A percentile compares a stretch with the other conserved stretches of the same genome.
Conservation (phyloP, 2,329 filamentous ascomycete genomes). For the Alternaria rosae region DNA sequence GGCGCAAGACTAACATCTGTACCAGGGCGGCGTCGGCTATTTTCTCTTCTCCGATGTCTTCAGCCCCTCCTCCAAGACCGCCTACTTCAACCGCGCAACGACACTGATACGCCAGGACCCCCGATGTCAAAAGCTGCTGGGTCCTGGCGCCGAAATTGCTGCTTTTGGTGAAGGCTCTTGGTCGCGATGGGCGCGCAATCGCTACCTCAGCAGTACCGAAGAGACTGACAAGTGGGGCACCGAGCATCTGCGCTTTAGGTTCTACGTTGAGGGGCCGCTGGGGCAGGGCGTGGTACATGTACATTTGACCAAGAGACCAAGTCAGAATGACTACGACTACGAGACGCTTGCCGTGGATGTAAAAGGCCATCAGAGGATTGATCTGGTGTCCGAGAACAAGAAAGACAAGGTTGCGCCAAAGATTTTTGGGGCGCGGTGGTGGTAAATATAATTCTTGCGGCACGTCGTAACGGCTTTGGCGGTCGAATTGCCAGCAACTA, state of each 20-base stretch:
- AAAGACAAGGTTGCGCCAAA: slow-evolving; percentile 41
- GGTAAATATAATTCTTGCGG: slow-evolving; percentile 23
- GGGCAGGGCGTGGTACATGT: slow-evolving; percentile 77
- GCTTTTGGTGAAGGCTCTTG: slow-evolving; percentile 82
- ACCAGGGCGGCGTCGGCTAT: slow-evolving; percentile 72
- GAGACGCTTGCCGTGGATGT: slow-evolving; percentile 82
- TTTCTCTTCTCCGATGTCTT: slow-evolving; percentile 49
- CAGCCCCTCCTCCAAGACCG: slow-evolving; percentile 76
- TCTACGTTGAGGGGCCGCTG: slow-evolving; percentile 80
- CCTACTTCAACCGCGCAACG: slow-evolving; percentile 87
- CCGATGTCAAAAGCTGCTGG: slow-evolving; percentile 75
- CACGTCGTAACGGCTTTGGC: not conserved
- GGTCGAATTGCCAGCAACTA: not conserved
- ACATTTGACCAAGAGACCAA: slow-evolving; percentile 75
- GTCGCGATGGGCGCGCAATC: slow-evolving; percentile 78
- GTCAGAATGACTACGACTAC: slow-evolving; percentile 76
- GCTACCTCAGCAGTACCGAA: slow-evolving; percentile 67
- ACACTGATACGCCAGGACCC: slow-evolving; percentile 77
- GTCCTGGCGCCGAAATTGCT: slow-evolving; percentile 74
- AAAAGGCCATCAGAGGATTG: slow-evolving; percentile 65
- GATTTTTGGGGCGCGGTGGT: slow-evolving; percentile 49
- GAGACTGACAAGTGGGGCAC: slow-evolving; percentile 76
- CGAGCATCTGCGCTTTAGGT: slow-evolving; percentile 84
- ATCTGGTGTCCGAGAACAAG: slow-evolving; percentile 38
- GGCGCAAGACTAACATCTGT: slow-evolving; percentile 5